A percentile compares a stretch with the other conserved stretches of the same genome.
These are phyloP conservation scores for Beauveria sp. DNA, from an alignment of 2,329 filamentous ascomycete genomes.

Conservation along the genomic window DNA sequence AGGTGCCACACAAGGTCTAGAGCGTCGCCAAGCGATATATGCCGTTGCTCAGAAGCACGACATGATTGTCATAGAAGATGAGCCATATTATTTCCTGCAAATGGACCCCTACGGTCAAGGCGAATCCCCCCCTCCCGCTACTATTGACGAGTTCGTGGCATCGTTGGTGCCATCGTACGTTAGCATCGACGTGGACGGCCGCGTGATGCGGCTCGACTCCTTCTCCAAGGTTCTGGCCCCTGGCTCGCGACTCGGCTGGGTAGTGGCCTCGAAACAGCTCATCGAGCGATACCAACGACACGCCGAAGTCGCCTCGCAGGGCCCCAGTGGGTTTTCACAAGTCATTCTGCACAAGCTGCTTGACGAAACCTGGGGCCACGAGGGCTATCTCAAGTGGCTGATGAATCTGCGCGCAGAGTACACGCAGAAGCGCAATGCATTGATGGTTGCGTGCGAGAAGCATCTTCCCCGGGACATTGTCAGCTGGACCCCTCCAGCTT, in stretches of 20 bases:
- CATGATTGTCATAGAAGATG: constrained; percentile 81
- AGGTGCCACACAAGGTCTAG: constrained; percentile 66
- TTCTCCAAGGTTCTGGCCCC: constrained; percentile 89
- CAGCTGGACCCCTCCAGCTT: constrained; percentile 69
- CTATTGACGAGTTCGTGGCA: constrained; percentile 65
- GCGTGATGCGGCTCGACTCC: constrained; percentile 84
- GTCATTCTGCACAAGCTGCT: constrained; percentile 80
- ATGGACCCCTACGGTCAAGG: constrained; percentile 65
- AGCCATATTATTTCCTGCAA: constrained; percentile 92
- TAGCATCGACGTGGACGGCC: constrained; percentile 76
- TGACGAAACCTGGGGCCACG: constrained; percentile 90
- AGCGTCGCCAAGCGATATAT: constrained; percentile 67
- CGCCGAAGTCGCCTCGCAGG: constrained; percentile 77
- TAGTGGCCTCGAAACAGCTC: constrained; percentile 79
- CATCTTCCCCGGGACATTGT: constrained; percentile 68
- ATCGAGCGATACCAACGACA: constrained; percentile 76
- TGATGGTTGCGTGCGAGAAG: constrained; percentile 73
- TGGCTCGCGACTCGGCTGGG: constrained; percentile 77
- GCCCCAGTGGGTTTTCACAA: constrained; percentile 78
- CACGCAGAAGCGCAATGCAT: constrained; percentile 66
- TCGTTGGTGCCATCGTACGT: constrained; percentile 58
- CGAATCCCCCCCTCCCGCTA: constrained; percentile 44
- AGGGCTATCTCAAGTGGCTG: constrained; percentile 83
- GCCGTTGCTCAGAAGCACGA: constrained; percentile 75
- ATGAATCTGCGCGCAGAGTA: constrained; percentile 76